phyloP scores from a whole-genome alignment of 768 basidiomycete genomes.

The Auriscalpium vulgare region DNA sequence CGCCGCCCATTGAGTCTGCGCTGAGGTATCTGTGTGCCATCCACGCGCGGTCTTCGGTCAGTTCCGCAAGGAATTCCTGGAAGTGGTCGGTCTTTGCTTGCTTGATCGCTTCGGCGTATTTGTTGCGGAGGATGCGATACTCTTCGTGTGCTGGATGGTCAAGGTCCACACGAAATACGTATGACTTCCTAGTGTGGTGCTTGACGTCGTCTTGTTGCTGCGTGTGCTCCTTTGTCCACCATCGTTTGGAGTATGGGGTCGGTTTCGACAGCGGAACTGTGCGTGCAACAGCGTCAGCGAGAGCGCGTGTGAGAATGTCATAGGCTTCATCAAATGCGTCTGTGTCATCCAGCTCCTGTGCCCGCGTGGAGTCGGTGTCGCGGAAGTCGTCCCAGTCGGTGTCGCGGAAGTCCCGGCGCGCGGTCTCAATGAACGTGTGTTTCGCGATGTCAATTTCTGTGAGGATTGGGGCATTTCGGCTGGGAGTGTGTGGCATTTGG shows the following conservation, averaged over 20 bases:
- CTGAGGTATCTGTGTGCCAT: slow-evolving; percentile 6
- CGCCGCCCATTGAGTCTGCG: slow-evolving; percentile 5
- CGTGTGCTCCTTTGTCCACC: background rate
- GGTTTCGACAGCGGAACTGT: background rate
- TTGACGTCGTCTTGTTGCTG: background rate
- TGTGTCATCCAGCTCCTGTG: background rate
- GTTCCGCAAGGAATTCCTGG: slow-evolving; percentile 16
- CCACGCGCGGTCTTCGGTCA: slow-evolving; percentile 13
- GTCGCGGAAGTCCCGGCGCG: background rate
- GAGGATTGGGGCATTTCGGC: background rate
- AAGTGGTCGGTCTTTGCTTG: slow-evolving; percentile 18
- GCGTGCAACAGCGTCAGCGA: background rate
- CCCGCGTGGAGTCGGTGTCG: background rate
- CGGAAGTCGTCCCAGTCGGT: background rate
- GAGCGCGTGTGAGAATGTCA: background rate
- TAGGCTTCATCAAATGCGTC: background rate
- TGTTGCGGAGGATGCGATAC: background rate
- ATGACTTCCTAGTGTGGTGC: background rate
- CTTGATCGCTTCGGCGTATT: slow-evolving; percentile 7
- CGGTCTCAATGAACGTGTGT: background rate
- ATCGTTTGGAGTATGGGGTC: background rate
- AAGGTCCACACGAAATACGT: background rate
- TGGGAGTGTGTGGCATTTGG: background rate
- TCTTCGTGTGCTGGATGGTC: background rate
- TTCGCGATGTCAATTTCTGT: background rate